A percentile compares a stretch with the other conserved stretches of the same genome.
phyloP scores from a whole-genome alignment of 768 basidiomycete species.

The Termitomyces sp. region DNA sequence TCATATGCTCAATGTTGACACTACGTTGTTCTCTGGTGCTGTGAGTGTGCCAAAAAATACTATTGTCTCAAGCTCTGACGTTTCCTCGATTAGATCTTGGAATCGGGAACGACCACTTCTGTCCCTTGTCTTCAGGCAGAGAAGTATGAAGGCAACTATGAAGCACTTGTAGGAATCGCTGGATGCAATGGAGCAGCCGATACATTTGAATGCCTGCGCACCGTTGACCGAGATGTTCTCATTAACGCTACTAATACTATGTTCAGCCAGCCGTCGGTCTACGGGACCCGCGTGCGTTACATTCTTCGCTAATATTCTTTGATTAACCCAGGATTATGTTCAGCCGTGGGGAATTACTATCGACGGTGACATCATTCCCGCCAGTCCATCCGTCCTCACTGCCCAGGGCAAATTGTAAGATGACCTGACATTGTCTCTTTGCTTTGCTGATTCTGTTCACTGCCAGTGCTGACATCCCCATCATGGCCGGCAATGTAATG shows the following conservation, averaged over 20 bases:
- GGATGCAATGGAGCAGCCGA: slow-evolving; percentile 21
- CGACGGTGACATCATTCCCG: slow-evolving; percentile 17
- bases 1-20: slow-evolving; percentile 27
- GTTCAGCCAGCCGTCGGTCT: slow-evolving; percentile 12
- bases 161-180: slow-evolving; percentile 32
- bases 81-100: slow-evolving; percentile 29
- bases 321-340: not conserved
- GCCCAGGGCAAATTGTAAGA: slow-evolving; percentile 16
- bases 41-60: slow-evolving; percentile 9
- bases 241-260: slow-evolving; percentile 15
- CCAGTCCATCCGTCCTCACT: slow-evolving; percentile 15
- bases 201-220: slow-evolving; percentile 22
- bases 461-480: slow-evolving; percentile 14
- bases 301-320: not conserved
- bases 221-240: slow-evolving; percentile 11
- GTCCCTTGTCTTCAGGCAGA: slow-evolving; percentile 24
- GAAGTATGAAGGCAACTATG: slow-evolving; percentile 29
- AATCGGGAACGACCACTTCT: slow-evolving; percentile 32
- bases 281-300: slow-evolving; percentile 14
- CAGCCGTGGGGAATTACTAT: slow-evolving; percentile 17
- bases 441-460: not conserved
- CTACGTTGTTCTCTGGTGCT: slow-evolving; percentile 28
- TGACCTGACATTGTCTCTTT: not conserved
- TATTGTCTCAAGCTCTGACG: not conserved
- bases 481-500: slow-evolving; percentile 16